Evolutionary conservation across 2,329 filamentous ascomycete genomes (phyloP).

Genomic region (Talaromyces sp.): DNA sequence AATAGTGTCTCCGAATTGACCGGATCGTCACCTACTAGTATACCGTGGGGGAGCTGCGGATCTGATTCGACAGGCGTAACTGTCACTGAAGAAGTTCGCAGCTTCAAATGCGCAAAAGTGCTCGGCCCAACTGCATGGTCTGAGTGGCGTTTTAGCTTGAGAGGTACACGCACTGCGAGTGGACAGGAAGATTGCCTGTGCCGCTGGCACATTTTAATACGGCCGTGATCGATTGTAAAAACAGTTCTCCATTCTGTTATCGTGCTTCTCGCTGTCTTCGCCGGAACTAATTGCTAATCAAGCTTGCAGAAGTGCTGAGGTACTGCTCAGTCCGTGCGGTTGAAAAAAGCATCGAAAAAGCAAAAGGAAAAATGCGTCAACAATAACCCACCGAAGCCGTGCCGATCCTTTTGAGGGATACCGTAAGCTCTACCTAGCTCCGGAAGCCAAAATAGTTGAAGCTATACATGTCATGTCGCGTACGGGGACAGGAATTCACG

Average conservation of each 20-base stretch:
- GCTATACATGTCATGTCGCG: neutral
- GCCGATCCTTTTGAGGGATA: neutral
- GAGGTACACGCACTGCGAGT: neutral
- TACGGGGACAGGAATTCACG: neutral
- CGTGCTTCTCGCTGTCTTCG: neutral
- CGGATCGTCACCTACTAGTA: neutral
- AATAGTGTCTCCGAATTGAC: slow-evolving; percentile 7
- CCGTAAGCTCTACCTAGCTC: neutral
- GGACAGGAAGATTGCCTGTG: neutral
- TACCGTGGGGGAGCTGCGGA: neutral
- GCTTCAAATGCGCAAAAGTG: neutral
- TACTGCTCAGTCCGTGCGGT: neutral
- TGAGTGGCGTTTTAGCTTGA: neutral
- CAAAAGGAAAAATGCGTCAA: neutral
- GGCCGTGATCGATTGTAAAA: neutral
- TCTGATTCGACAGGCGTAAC: neutral
- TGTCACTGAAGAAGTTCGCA: neutral
- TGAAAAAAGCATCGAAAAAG: neutral
- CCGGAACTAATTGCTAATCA: neutral
- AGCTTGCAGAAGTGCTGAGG: neutral
- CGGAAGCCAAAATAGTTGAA: neutral
- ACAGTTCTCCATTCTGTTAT: neutral
- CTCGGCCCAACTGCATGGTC: neutral
- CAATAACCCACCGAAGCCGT: neutral
- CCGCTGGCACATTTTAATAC: neutral